These are phyloP conservation scores for Gnaphalium uliginosum DNA, from an alignment of 129 eudicot genomes.

Conservation along the genomic window DNA sequence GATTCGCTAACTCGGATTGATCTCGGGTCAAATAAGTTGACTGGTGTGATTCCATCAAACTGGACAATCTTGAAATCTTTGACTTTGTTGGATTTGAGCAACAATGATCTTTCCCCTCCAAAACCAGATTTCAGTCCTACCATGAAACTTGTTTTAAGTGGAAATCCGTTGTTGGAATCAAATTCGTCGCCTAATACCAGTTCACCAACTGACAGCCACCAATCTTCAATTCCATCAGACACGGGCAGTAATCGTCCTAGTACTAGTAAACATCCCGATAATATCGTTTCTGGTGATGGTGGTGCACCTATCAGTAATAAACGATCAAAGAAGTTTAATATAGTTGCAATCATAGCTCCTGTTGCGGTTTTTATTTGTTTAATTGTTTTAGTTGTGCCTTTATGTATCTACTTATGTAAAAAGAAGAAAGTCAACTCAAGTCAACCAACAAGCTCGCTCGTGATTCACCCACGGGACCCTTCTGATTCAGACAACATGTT, in stretches of 20 bases:
- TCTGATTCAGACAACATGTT: slow-evolving; percentile 39
- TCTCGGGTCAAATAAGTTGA: slow-evolving; percentile 48
- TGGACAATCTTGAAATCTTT: slow-evolving; percentile 44
- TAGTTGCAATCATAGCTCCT: slow-evolving; percentile 47
- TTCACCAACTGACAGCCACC: slow-evolving; percentile 21
- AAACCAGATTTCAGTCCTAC: slow-evolving; percentile 46
- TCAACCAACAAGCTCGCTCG: slow-evolving; percentile 52
- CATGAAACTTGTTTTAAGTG: slow-evolving; percentile 41
- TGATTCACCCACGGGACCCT: slow-evolving; percentile 54
- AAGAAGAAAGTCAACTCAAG: slow-evolving; percentile 45
- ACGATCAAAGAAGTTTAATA: slow-evolving; percentile 30
- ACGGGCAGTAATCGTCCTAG: neutral
- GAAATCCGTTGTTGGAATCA: slow-evolving; percentile 39
- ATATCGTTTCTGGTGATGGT: slow-evolving; percentile 17
- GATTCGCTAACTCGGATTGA: slow-evolving; percentile 50
- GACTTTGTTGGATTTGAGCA: slow-evolving; percentile 54
- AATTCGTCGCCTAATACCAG: slow-evolving; percentile 18
- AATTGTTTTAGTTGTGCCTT: slow-evolving; percentile 43
- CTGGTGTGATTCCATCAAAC: slow-evolving; percentile 47
- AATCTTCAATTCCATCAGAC: slow-evolving; percentile 32
- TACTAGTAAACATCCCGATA: slow-evolving; percentile 15
- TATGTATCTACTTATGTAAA: slow-evolving; percentile 60
- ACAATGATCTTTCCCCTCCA: slow-evolving; percentile 56
- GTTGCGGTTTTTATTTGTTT: slow-evolving; percentile 48
- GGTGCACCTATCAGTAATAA: slow-evolving; percentile 13